Conservation (phyloP, 164 flowering plant species). For the Malania oleifera region DNA sequence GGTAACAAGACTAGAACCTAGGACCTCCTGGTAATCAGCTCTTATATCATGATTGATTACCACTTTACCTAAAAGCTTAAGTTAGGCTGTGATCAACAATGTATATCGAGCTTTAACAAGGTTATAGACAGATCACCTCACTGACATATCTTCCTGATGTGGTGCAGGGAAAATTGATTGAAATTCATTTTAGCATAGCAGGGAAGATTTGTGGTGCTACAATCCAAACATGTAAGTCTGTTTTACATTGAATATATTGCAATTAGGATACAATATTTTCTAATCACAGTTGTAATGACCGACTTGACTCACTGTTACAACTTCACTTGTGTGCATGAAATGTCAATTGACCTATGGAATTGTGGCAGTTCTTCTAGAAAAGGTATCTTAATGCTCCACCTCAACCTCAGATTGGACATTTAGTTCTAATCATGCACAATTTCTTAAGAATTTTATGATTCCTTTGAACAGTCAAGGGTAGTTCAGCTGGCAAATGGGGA, state of each 20-base stretch:
- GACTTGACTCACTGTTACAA: conserved; percentile 6
- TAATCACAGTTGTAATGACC: conserved; percentile 1
- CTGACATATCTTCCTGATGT: conserved; percentile 2
- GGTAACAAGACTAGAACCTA: too few species aligned
- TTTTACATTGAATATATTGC: conserved; percentile 5
- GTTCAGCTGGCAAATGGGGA: conserved; percentile 77
- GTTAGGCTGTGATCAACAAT: too few species aligned
- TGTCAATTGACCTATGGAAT: not conserved
- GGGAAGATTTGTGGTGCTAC: conserved; percentile 82
- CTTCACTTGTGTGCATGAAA: conserved; percentile 1
- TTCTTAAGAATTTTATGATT: conserved; percentile 2
- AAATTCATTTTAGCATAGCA: conserved; percentile 58
- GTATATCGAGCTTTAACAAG: too few species aligned
- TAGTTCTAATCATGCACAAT: not conserved
- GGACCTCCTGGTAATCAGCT: too few species aligned
- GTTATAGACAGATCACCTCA: too few species aligned
- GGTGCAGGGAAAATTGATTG: conserved; percentile 85
- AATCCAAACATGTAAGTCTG: conserved; percentile 79
- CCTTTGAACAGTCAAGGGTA: conserved; percentile 76
- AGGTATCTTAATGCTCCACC: conserved; percentile 41
- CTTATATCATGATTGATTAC: too few species aligned
- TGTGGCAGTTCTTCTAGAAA: conserved; percentile 72
- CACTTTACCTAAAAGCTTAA: too few species aligned
- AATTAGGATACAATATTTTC: not conserved
- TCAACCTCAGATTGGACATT: conserved; percentile 7